phyloP scores from a whole-genome alignment of 73 alveolate genomes.

The Tetrahymena malaccensis region DNA sequence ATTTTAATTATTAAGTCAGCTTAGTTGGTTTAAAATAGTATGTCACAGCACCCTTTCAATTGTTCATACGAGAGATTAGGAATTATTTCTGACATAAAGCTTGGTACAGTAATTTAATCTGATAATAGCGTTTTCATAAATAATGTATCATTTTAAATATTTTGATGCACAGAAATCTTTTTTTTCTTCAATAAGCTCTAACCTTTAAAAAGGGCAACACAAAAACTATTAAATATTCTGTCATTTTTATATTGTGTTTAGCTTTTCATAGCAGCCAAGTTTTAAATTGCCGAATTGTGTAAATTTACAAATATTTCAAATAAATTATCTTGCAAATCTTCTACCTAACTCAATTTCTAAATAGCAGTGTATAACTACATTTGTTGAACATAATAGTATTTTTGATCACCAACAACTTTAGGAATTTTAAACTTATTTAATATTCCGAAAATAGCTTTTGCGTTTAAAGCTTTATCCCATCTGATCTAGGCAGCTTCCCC shows the following conservation, averaged over 20 bases:
- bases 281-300: not conserved
- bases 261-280: not conserved
- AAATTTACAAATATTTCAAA: not conserved
- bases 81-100: not conserved
- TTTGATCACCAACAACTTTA: not conserved
- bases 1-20: not conserved
- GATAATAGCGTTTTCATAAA: not conserved
- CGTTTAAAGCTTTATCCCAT: not conserved
- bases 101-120: not conserved
- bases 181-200: not conserved
- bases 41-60: not conserved
- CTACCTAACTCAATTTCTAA: not conserved
- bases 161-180: not conserved
- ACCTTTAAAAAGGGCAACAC: not conserved
- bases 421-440: not conserved
- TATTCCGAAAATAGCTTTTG: not conserved
- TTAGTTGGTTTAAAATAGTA: not conserved
- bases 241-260: not conserved
- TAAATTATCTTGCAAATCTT: not conserved
- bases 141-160: not conserved
- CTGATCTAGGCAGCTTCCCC: not conserved
- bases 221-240: not conserved
- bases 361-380: not conserved
- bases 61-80: not conserved
- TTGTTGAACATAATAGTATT: not conserved